These are phyloP conservation scores for Aspergillus alliaceus DNA, from an alignment of 2,329 filamentous ascomycete genomes.

Conservation along the genomic window DNA sequence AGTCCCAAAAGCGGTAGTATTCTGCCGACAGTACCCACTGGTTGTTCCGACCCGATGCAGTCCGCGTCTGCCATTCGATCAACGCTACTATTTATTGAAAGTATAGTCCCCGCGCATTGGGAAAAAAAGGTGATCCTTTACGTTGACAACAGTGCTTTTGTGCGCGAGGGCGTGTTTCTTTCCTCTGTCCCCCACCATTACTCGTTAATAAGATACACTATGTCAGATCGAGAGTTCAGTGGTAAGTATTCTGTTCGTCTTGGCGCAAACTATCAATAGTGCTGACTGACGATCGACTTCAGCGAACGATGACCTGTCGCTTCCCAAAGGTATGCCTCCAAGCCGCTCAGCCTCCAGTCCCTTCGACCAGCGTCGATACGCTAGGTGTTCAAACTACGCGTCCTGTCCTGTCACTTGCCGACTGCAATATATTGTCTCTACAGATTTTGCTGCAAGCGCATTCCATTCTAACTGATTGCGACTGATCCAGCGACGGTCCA, in stretches of 20 bases:
- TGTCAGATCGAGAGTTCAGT: conserved; percentile 58
- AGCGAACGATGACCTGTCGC: conserved; percentile 61
- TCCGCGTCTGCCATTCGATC: neutral
- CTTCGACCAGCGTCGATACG: neutral
- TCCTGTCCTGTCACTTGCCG: neutral
- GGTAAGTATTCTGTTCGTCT: conserved; percentile 35
- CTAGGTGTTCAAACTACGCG: neutral
- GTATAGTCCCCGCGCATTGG: conserved; percentile 10
- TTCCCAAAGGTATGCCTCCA: conserved; percentile 53
- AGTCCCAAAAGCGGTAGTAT: conserved; percentile 4
- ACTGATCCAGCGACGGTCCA: conserved; percentile 61
- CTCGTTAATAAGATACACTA: conserved; percentile 27
- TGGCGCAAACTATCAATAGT: conserved; percentile 4
- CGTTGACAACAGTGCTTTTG: neutral
- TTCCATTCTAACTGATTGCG: conserved; percentile 2
- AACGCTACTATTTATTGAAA: conserved; percentile 8
- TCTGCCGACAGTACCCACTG: conserved; percentile 1
- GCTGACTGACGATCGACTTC: conserved; percentile 21
- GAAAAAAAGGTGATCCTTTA: conserved; percentile 3
- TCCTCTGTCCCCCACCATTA: neutral
- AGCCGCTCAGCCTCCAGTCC: neutral
- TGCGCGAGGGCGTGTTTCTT: neutral
- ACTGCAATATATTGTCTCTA: neutral
- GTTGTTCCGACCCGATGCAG: conserved; percentile 8
- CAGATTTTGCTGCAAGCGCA: neutral